Conservation (phyloP, 345 rosid species). For the Physaria fendleri region DNA sequence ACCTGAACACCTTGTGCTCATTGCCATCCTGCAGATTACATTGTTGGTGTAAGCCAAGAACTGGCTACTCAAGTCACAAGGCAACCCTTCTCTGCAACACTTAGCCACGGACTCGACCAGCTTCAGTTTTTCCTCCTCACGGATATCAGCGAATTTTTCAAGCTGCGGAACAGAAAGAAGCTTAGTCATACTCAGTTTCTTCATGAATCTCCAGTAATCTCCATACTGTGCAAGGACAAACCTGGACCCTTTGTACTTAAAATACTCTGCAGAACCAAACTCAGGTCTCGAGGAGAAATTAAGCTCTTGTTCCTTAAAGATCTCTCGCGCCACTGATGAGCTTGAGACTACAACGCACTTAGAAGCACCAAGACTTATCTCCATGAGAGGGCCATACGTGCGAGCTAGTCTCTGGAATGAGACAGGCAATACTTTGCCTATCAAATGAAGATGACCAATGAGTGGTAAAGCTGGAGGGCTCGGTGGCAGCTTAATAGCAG, state of each 20-base stretch:
- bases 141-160: constrained; percentile 33
- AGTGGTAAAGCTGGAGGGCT: constrained; percentile 46
- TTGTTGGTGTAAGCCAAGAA: constrained; percentile 42
- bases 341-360: constrained; percentile 40
- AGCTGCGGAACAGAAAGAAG: constrained; percentile 59
- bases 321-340: constrained; percentile 40
- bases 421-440: constrained; percentile 32
- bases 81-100: constrained; percentile 32
- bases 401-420: constrained; percentile 30
- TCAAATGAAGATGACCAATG: constrained; percentile 46
- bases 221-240: constrained; percentile 47
- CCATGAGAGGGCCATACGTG: constrained; percentile 39
- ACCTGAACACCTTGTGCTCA: constrained; percentile 57
- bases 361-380: constrained; percentile 38
- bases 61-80: constrained; percentile 35
- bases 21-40: constrained; percentile 54
- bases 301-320: constrained; percentile 47
- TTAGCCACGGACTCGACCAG: constrained; percentile 43
- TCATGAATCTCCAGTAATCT: constrained; percentile 40
- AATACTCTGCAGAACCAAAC: constrained; percentile 32
- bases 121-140: constrained; percentile 32
- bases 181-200: constrained; percentile 61
- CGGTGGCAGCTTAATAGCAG: constrained; percentile 31
- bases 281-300: constrained; percentile 51
- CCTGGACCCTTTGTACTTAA: constrained; percentile 36